These are phyloP conservation scores for Penicillium psychrosexuale DNA, from an alignment of 2,329 filamentous ascomycete species.

Conservation along the genomic window DNA sequence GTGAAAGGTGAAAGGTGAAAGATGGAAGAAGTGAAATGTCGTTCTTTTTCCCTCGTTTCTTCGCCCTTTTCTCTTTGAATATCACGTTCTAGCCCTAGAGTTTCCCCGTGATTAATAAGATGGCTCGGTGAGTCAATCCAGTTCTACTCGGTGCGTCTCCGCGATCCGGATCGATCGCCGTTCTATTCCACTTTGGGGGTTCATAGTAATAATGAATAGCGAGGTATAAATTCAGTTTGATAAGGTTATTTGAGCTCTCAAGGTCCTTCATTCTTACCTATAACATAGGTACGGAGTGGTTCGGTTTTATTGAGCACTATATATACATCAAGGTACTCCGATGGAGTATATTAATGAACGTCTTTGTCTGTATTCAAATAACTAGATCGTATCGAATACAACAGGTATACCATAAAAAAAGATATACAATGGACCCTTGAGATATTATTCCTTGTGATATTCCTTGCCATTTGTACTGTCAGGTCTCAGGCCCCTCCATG, in stretches of 20 bases:
- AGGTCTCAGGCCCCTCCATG: conserved; percentile 2
- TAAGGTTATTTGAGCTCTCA: background rate
- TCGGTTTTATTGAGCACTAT: background rate
- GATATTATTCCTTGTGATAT: background rate
- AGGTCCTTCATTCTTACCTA: background rate
- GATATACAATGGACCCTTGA: background rate
- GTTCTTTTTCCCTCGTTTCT: background rate
- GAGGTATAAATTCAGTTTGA: background rate
- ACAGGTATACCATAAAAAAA: background rate
- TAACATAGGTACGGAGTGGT: background rate
- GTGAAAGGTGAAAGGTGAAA: background rate
- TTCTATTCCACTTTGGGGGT: background rate
- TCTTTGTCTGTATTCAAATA: background rate
- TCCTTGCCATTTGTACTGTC: background rate
- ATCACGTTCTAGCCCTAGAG: background rate
- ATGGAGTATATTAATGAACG: background rate
- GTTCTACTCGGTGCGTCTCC: conserved; percentile 5
- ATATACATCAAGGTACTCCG: background rate
- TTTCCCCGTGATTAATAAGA: conserved; percentile 16
- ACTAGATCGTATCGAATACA: background rate
- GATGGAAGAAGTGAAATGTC: background rate
- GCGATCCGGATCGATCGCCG: background rate
- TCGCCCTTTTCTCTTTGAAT: background rate
- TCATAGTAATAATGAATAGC: background rate
- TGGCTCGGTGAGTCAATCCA: conserved; percentile 25